Evolutionary conservation across 208 protist species (phyloP).

Genomic region (Acanthamoeba polyphaga): DNA sequence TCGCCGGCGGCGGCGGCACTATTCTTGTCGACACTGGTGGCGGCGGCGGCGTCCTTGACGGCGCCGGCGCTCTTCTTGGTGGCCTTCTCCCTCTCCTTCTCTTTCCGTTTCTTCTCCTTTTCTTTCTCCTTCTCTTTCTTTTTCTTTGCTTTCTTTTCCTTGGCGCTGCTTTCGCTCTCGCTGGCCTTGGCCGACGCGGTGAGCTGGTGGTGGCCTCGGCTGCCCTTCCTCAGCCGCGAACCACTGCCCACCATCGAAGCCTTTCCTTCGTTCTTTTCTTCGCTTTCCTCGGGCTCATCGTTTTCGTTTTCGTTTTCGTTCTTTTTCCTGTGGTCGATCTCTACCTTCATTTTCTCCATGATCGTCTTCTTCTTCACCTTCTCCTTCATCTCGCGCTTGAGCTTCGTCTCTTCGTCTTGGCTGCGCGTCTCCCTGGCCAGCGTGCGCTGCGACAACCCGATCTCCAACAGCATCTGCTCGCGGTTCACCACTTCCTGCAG

Average conservation of each 20-base stretch:
- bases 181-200: background rate
- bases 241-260: too few species aligned
- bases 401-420: background rate
- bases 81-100: background rate
- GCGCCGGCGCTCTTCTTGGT: background rate
- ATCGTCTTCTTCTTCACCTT: slow-evolving; percentile 2
- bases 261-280: background rate
- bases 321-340: background rate
- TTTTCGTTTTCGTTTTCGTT: background rate
- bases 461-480: slow-evolving; percentile 33
- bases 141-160: background rate
- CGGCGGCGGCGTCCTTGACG: background rate
- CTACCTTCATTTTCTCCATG: slow-evolving; percentile 28
- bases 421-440: background rate
- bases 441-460: background rate
- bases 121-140: background rate
- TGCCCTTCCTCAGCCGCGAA: too few species aligned
- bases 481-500: slow-evolving; percentile 17
- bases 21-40: background rate
- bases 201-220: too few species aligned
- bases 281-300: background rate
- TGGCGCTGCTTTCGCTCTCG: background rate
- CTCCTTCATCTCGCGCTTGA: slow-evolving; percentile 32
- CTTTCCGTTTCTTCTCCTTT: background rate
- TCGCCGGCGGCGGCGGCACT: background rate